These are phyloP conservation scores for Fraxinus angustifolia DNA, from an alignment of 305 asterid species.

Conservation along the genomic window DNA sequence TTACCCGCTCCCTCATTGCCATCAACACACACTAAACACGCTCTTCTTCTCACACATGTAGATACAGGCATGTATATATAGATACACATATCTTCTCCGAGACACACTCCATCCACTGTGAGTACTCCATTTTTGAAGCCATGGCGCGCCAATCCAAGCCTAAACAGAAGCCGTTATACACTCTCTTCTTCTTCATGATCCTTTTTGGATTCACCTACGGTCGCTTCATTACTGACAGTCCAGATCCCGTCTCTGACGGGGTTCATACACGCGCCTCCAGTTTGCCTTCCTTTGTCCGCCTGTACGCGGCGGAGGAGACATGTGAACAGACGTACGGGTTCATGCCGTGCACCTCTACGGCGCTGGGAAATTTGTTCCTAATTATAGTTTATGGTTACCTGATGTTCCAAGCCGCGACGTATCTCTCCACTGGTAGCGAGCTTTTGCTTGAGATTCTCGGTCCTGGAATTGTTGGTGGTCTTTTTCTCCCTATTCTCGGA, in stretches of 20 bases:
- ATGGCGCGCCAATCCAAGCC: constrained; percentile 5
- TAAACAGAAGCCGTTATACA: constrained; percentile 25
- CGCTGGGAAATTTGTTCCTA: constrained; percentile 64
- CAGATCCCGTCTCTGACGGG: constrained; percentile 55
- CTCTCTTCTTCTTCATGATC: constrained; percentile 32
- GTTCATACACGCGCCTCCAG: constrained; percentile 7
- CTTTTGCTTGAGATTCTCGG: constrained; percentile 87
- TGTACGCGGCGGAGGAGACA: constrained; percentile 43
- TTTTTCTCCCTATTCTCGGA: constrained; percentile 82
- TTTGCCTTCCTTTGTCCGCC: constrained; percentile 36
- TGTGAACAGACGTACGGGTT: constrained; percentile 92
- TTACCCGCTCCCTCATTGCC: neutral
- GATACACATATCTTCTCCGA: neutral
- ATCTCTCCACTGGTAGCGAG: constrained; percentile 81
- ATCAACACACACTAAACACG: neutral
- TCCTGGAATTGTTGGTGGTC: constrained; percentile 93
- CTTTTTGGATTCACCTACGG: constrained; percentile 49
- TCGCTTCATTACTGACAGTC: constrained; percentile 43
- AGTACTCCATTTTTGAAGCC: neutral
- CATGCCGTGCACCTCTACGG: constrained; percentile 83
- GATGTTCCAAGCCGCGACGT: constrained; percentile 82
- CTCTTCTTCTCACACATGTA: neutral
- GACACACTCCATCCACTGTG: neutral
- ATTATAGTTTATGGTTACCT: constrained; percentile 73
- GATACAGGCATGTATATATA: neutral